Evolutionary conservation across 371 early-diverging fungal species (phyloP).

Genomic region (Caulochytrium protostelioides): DNA sequence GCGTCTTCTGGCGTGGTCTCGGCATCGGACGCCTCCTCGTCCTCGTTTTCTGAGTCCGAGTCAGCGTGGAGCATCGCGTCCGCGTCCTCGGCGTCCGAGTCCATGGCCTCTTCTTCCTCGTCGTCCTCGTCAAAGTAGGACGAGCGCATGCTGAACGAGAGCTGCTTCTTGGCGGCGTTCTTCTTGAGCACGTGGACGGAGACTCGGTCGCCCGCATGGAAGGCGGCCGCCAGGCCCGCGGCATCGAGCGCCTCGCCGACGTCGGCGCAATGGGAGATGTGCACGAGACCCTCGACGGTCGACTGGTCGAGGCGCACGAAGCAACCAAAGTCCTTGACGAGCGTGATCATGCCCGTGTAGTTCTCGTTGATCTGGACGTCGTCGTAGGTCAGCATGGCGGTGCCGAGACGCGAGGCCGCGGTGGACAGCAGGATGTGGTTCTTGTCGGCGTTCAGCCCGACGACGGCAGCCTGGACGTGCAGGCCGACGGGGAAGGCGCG

Average conservation of each 20-base stretch:
- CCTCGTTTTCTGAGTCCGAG: constrained; percentile 15
- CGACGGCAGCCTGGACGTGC: no score
- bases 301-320: constrained; percentile 59
- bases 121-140: constrained; percentile 41
- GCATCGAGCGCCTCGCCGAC: no score
- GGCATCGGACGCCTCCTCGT: constrained; percentile 10
- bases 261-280: no score
- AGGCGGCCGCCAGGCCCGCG: no score
- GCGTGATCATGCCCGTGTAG: constrained; percentile 39
- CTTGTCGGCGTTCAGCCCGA: constrained; percentile 56
- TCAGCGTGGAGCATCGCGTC: constrained; percentile 14
- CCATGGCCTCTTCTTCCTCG: constrained; percentile 1
- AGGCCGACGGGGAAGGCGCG: no score
- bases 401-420: no score
- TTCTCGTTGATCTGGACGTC: constrained; percentile 32
- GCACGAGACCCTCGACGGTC: no score
- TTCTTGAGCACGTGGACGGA: constrained; percentile 43
- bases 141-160: constrained; percentile 50
- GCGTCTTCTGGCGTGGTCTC: no score
- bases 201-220: constrained; percentile 60
- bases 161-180: constrained; percentile 32
- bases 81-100: constrained; percentile 1
- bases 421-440: constrained; percentile 55
- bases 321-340: constrained; percentile 39
- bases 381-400: no score